Base-by-base conservation (phyloP, 176 grass and related monocot species). In the Triticum turgidum region DNA sequence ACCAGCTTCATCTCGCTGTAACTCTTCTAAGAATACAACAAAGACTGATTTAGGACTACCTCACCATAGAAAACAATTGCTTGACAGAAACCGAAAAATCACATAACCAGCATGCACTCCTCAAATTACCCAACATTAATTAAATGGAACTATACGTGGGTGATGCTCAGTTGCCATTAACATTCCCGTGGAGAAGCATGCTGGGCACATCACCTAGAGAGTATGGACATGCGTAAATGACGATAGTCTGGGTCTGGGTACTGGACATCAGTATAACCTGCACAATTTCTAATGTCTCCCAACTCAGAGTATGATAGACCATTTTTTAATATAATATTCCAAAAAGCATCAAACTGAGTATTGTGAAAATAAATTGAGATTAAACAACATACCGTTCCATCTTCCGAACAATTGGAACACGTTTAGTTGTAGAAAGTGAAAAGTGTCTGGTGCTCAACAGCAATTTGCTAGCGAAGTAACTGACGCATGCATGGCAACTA, bases 141-240 rank as follows among this genome's bases (percentile, higher is more conserved):
- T 93, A 65, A 98, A 98, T 37, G 96, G 96, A 71, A 95, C 96
- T 45, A 98, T 95, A 64, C 91, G 87, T 67, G 90, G 93, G 85
- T 41, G 9, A 41, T 41, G 39, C 8, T 94, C 96, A 2, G 91
- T 98, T 24, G 96, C 93, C 96, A 98, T 98, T 17, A 88, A 89
- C 38, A 39, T 8, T 39, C 96, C 96, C 7, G 93, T 98, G 88
- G 93, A 98, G 39, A 98, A 89, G 90, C 96, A 98, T 77, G 93
- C 94, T 15, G 96, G 93, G 47, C 91, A 98, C 96, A 94, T 98
- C 37, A 98, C 96, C 93, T 98, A 83, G n/a, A 83, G 77, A 79
- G 69, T 10, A 82, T 5, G 7, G 9, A 58, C 33, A 54, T 39
- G 9, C 4, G 13, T 18, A 13, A 47, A 35, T 78, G 14, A 88